Evolutionary conservation across 139 green algal species (phyloP).

Genomic region (Astrephomene gubernaculifera): DNA sequence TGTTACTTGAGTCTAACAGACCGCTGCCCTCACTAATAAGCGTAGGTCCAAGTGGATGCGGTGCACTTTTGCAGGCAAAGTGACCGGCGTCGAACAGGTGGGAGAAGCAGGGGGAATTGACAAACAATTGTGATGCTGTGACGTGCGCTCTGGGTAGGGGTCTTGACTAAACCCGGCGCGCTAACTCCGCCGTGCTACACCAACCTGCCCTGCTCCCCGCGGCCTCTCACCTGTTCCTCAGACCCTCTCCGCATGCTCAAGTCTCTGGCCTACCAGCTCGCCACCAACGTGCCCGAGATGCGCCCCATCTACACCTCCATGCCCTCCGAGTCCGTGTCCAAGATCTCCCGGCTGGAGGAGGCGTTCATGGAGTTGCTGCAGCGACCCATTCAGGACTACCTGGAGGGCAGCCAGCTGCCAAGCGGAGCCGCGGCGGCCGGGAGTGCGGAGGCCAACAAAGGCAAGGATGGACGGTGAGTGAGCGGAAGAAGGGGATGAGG

Average conservation of each 20-base stretch:
- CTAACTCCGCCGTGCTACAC: not conserved
- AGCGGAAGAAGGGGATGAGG: too few species aligned
- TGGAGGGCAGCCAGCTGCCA: constrained; percentile 23
- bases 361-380: constrained; percentile 36
- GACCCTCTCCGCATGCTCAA: constrained; percentile 32
- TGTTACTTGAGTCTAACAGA: too few species aligned
- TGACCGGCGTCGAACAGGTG: constrained; percentile 19
- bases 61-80: constrained; percentile 38
- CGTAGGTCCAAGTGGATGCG: constrained; percentile 23
- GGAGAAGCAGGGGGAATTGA: not conserved
- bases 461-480: not conserved
- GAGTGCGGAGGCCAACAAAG: not conserved
- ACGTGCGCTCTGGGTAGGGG: too few species aligned
- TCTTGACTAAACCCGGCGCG: too few species aligned
- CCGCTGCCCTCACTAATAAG: too few species aligned
- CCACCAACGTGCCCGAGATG: constrained; percentile 37
- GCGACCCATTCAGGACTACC: constrained; percentile 29
- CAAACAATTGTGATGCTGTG: not conserved
- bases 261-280: constrained; percentile 33
- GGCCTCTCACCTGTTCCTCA: not conserved
- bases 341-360: constrained; percentile 24
- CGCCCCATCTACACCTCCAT: constrained; percentile 37
- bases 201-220: not conserved
- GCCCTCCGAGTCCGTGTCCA: constrained; percentile 29
- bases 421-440: not conserved